Percentiles rank a stretch among this genome's conserved stretches.
Evolutionary conservation across 1,139 yeast species (phyloP).

Genomic region (Yamadazyma atlantica): DNA sequence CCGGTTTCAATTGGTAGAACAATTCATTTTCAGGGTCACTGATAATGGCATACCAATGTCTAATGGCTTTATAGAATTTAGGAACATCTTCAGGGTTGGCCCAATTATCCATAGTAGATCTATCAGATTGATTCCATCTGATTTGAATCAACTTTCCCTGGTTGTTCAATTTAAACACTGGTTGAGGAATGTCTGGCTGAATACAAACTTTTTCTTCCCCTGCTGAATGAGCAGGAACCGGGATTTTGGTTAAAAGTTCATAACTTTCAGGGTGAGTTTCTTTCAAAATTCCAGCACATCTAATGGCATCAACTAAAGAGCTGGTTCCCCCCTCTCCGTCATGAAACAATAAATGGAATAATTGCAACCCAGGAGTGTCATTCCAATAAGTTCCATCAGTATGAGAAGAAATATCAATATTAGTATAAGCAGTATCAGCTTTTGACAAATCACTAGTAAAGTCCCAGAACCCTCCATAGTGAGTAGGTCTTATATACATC

Average conservation of each 20-base stretch:
- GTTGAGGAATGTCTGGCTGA: constrained; percentile 60
- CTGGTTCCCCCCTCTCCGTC: constrained; percentile 77
- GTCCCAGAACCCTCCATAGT: constrained; percentile 83
- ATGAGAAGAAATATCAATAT: constrained; percentile 64
- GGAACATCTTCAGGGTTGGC: constrained; percentile 53
- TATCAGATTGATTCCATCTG: constrained; percentile 75
- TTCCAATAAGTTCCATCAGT: constrained; percentile 83
- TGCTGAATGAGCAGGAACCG: constrained; percentile 75
- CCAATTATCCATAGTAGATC: constrained; percentile 67
- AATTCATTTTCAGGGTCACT: constrained; percentile 53
- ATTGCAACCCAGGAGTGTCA: constrained; percentile 72
- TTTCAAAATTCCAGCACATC: constrained; percentile 55
- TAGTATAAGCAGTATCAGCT: constrained; percentile 76
- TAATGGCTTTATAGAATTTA: constrained; percentile 59
- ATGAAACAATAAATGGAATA: constrained; percentile 65
- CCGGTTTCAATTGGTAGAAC: constrained; percentile 61
- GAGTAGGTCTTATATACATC: constrained; percentile 68
- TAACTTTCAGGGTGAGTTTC: constrained; percentile 53
- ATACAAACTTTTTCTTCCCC: constrained; percentile 71
- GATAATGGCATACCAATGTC: constrained; percentile 57
- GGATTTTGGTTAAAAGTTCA: constrained; percentile 50
- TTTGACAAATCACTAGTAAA: constrained; percentile 71
- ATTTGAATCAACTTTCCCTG: constrained; percentile 61
- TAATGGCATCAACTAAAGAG: constrained; percentile 68
- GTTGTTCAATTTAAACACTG: constrained; percentile 58